Evolutionary conservation across 2,329 filamentous ascomycete genomes (phyloP).

Genomic region (Thielaviopsis ethacetica): DNA sequence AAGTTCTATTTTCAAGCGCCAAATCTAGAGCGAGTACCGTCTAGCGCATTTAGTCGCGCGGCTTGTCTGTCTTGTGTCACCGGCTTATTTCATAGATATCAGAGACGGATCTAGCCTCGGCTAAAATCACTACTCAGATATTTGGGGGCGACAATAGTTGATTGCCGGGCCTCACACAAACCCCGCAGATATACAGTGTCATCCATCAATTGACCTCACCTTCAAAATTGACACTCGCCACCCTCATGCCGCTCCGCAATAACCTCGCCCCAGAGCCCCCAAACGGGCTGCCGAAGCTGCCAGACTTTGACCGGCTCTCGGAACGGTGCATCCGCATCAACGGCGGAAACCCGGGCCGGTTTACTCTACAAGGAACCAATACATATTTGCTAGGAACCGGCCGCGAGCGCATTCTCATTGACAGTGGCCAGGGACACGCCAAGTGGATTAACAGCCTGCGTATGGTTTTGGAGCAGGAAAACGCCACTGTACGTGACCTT

Average conservation of each 20-base stretch:
- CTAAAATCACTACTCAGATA: background rate
- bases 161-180: background rate
- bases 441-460: conserved; percentile 56
- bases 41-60: background rate
- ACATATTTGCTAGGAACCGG: conserved; percentile 84
- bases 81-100: background rate
- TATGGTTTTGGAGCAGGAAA: conserved; percentile 47
- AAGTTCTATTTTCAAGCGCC: background rate
- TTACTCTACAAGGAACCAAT: conserved; percentile 66
- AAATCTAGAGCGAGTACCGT: background rate
- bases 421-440: conserved; percentile 70
- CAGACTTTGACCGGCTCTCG: conserved; percentile 62
- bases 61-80: background rate
- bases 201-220: background rate
- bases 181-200: background rate
- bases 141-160: background rate
- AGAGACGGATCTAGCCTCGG: background rate
- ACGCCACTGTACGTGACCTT: conserved; percentile 48
- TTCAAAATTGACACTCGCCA: background rate
- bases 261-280: background rate
- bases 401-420: conserved; percentile 57
- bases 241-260: background rate
- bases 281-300: conserved; percentile 43
- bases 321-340: conserved; percentile 67
- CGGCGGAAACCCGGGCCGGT: conserved; percentile 81